Percentiles rank a stretch among this genome's conserved stretches.
Conservation (phyloP, 257 asterid species). For the Verbena officinalis region DNA sequence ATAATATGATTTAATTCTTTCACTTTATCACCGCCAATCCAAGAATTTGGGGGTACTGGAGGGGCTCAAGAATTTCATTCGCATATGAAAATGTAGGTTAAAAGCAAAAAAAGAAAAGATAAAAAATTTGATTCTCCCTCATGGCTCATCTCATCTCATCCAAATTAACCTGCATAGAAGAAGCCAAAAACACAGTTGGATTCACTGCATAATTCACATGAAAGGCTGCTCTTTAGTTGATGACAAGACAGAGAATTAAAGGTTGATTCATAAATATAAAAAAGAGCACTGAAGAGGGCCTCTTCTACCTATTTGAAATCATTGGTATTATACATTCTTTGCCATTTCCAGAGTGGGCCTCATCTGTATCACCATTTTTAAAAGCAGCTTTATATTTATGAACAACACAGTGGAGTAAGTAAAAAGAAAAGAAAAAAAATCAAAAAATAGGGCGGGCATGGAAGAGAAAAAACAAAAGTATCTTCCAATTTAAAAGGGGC, state of each 20-base stretch:
- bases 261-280: conserved; percentile 40
- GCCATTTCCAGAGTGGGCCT: conserved; percentile 72
- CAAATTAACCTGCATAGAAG: conserved; percentile 50
- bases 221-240: conserved; percentile 73
- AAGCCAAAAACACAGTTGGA: conserved; percentile 89
- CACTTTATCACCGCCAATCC: no score
- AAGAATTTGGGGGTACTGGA: no score
- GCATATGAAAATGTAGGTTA: no score
- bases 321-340: conserved; percentile 61
- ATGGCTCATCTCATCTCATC: no score
- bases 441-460: no score
- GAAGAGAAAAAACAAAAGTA: conserved; percentile 36
- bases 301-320: conserved; percentile 55
- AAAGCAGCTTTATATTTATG: conserved; percentile 74
- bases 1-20: no score
- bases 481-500: conserved; percentile 40
- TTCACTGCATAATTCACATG: conserved; percentile 86
- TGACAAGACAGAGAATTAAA: conserved; percentile 68
- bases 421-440: conserved; percentile 29
- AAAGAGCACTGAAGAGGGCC: conserved; percentile 43
- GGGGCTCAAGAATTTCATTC: no score
- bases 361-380: conserved; percentile 49
- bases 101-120: no score
- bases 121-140: no score
- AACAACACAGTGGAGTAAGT: conserved; percentile 54